Base-by-base conservation (phyloP, 306 rosid genomes). In the Rosa persica region DNA sequence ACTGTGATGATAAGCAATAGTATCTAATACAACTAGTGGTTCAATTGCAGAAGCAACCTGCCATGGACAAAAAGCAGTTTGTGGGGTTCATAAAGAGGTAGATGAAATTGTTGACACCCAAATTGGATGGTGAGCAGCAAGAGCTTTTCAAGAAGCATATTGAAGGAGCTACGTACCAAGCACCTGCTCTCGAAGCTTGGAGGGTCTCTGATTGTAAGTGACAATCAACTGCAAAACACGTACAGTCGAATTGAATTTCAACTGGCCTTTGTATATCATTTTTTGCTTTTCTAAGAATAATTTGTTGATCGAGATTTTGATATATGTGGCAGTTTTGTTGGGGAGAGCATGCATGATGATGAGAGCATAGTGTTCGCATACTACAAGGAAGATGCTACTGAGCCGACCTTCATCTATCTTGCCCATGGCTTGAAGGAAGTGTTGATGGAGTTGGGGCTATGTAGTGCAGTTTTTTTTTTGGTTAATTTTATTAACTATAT, bases 31-130 rank as follows among this genome's bases (percentile, higher is more conserved):
- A 72, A 44, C 16, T 55, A 54, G 20, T 12, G 23, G 2, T 73
- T 78, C 36, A 4, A 27, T 61, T 76, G 23, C 70, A 91, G 96
- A 93, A 91, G 83, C 97, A 89, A 85, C 91, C 97, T 74, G 0
- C 97, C 72, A 89, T 85, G 80, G 97, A 89, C 79, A 89, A 89
- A 88, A 85, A 91, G 82, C 91, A 83, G 55, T 89, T 89, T 73
- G 61, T 89, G 44, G 72, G 64, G 47, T 88, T 13, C 85, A 78
- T 87, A 38, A 91, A 89, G 87, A 87, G 83, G 85, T 86, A 81
- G 70, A 86, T 91, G 67, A 91, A 89, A 81, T 64, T 80, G 83
- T 77, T 87, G 85, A 83, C 89, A 67, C 87, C 88, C 58, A 91
- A 80, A 30, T 79, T 88, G 19, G 84, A 83, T 0, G 84, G 11